Evolutionary conservation across 306 rosid species (phyloP), one percentile per base, ranked within the genome.

Genomic region (Trifolium fragiferum): DNA sequence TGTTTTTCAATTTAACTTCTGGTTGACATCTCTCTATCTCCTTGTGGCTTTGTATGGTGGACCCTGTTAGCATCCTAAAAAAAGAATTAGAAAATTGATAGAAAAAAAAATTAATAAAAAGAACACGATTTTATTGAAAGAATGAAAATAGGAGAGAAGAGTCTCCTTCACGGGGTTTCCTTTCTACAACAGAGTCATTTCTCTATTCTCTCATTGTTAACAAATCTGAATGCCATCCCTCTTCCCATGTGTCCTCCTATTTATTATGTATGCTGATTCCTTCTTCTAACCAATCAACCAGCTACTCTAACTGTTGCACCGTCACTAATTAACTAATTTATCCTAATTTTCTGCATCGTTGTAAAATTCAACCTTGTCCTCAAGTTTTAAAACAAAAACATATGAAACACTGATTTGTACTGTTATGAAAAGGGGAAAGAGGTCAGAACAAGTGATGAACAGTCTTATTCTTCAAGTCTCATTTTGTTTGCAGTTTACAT

Each of bases 371-470:
- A 47, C 19, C 19, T 47, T 47, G 54, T n/a, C 54, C 54, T 47
- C 19, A 47, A 47, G 18, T 4, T 47, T 15, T 16, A 13, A 47
- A 47, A 47, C 54, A 47, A 7, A 47, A 47, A 6, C 9, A 15
- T 47, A 47, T 47, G 19, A 47, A 47, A 47, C 53, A 47, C 19
- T 47, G 19, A 7, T 47, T 47, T 47, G 16, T 50, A 54, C 66
- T 50, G 30, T 77, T 68, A 32, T 55, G 61, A 47, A 54, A 72
- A 47, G 27, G 63, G 38, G 72, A 47, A 68, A 74, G 63, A 19
- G 12, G 64, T 23, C 16, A 76, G 58, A 35, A 21, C 33, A 27
- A 63, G 19, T 81, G 23, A n/a, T n/a, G n/a, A 21, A 44, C 44
- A 3, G 33, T 70, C 72, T 73, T 59, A 20, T 54, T 41, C 54